Evolutionary conservation across 1,284 basidiomycete species (phyloP).

Genomic region (Ceratobasidium sp.): DNA sequence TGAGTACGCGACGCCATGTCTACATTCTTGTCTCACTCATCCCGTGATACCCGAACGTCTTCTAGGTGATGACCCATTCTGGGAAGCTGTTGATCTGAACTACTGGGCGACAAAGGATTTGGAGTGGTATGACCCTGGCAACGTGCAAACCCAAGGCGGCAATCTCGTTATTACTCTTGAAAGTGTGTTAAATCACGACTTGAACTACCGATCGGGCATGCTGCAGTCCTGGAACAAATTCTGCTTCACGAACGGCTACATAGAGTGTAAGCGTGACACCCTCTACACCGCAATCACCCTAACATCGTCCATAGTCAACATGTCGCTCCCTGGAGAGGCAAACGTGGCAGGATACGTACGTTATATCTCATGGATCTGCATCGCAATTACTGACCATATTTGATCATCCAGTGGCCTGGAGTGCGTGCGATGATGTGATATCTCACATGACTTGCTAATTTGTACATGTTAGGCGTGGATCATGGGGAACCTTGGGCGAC

Average conservation of each 20-base stretch:
- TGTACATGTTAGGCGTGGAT: slow-evolving; percentile 48
- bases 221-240: slow-evolving; percentile 58
- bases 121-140: slow-evolving; percentile 49
- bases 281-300: slow-evolving; percentile 1
- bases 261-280: slow-evolving; percentile 49
- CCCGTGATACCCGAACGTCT: background rate
- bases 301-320: slow-evolving; percentile 39
- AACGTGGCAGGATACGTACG: slow-evolving; percentile 49
- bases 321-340: slow-evolving; percentile 51
- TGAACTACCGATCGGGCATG: slow-evolving; percentile 54
- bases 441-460: slow-evolving; percentile 48
- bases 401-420: slow-evolving; percentile 49
- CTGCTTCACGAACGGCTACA: slow-evolving; percentile 61
- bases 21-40: slow-evolving; percentile 8
- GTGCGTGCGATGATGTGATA: slow-evolving; percentile 26
- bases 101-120: slow-evolving; percentile 55
- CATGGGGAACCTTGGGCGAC: slow-evolving; percentile 56
- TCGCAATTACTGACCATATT: background rate
- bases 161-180: slow-evolving; percentile 52
- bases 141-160: slow-evolving; percentile 52
- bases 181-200: slow-evolving; percentile 49
- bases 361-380: background rate
- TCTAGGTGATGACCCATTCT: slow-evolving; percentile 58
- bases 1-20: background rate
- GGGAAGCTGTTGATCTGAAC: slow-evolving; percentile 60